Evolutionary conservation across 1,139 yeast genomes (phyloP).

Genomic region (Williopsis jadinii): DNA sequence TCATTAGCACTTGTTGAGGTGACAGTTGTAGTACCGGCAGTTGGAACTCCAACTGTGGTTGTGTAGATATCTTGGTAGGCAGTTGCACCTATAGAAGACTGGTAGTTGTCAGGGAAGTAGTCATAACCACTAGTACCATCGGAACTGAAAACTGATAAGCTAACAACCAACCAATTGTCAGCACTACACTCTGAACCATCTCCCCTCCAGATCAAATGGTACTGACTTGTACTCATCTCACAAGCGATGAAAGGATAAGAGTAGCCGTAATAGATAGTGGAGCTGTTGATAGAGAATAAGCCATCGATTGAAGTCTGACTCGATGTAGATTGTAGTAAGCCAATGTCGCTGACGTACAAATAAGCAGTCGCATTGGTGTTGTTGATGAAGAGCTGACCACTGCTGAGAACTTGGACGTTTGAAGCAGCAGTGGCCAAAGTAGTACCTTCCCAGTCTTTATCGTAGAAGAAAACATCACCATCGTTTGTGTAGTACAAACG

Average conservation of each 20-base stretch:
- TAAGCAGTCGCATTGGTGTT: slow-evolving; percentile 3
- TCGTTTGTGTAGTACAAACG: slow-evolving; percentile 7
- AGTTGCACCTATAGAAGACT: slow-evolving; percentile 14
- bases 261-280: slow-evolving; percentile 11
- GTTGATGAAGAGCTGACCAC: slow-evolving; percentile 11
- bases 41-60: slow-evolving; percentile 9
- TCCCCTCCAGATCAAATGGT: slow-evolving; percentile 16
- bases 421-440: slow-evolving; percentile 6
- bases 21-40: not conserved
- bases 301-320: slow-evolving; percentile 8
- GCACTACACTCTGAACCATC: slow-evolving; percentile 14
- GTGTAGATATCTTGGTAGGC: slow-evolving; percentile 16
- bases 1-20: slow-evolving; percentile 1
- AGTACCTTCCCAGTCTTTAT: slow-evolving; percentile 1
- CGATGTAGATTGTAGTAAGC: slow-evolving; percentile 8
- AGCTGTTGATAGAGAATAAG: slow-evolving; percentile 9
- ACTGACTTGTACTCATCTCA: slow-evolving; percentile 6
- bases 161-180: slow-evolving; percentile 17
- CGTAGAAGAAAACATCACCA: slow-evolving; percentile 13
- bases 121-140: slow-evolving; percentile 6
- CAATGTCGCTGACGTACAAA: slow-evolving; percentile 8
- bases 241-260: slow-evolving; percentile 18
- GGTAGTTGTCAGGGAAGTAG: slow-evolving; percentile 13
- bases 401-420: slow-evolving; percentile 5
- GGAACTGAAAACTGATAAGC: slow-evolving; percentile 8